These are phyloP conservation scores for Penicillium tannophilum DNA, from an alignment of 495 filamentous ascomycete genomes.

Conservation along the genomic window DNA sequence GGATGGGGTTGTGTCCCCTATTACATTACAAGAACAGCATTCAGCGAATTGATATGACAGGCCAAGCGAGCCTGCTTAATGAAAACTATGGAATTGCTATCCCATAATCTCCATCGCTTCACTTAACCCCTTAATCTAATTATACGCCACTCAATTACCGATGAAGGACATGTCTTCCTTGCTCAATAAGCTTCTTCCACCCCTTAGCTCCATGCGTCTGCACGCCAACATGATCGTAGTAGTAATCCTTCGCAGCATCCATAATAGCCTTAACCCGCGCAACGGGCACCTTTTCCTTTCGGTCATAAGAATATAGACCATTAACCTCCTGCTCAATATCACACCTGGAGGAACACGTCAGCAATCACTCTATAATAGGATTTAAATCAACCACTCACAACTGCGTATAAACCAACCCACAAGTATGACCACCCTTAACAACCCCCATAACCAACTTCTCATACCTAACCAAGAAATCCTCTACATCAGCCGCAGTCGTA, in stretches of 20 bases:
- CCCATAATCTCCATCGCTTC: no score
- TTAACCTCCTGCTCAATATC: conserved; percentile 48
- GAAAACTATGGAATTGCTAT: conserved; percentile 2
- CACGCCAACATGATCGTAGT: conserved; percentile 30
- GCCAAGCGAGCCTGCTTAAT: conserved; percentile 13
- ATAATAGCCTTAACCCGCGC: conserved; percentile 38
- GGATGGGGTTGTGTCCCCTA: conserved; percentile 12
- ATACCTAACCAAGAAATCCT: conserved; percentile 34
- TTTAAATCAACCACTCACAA: conserved; percentile 26
- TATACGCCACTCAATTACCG: not conserved
- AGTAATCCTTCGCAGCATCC: conserved; percentile 37
- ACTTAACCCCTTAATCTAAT: not conserved
- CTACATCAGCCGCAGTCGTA: conserved; percentile 38
- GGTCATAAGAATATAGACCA: conserved; percentile 40
- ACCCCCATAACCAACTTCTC: conserved; percentile 41
- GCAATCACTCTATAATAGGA: conserved; percentile 4
- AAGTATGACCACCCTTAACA: conserved; percentile 37
- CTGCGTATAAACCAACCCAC: conserved; percentile 44
- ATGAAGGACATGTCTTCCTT: conserved; percentile 20
- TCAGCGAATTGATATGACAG: conserved; percentile 24
- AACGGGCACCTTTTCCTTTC: conserved; percentile 37
- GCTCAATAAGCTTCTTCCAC: conserved; percentile 25
- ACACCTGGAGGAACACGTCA: conserved; percentile 18
- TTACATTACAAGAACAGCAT: conserved; percentile 17
- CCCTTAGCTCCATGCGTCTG: conserved; percentile 24